These are phyloP conservation scores for Lippia alba DNA, from an alignment of 305 asterid species.

Conservation along the genomic window DNA sequence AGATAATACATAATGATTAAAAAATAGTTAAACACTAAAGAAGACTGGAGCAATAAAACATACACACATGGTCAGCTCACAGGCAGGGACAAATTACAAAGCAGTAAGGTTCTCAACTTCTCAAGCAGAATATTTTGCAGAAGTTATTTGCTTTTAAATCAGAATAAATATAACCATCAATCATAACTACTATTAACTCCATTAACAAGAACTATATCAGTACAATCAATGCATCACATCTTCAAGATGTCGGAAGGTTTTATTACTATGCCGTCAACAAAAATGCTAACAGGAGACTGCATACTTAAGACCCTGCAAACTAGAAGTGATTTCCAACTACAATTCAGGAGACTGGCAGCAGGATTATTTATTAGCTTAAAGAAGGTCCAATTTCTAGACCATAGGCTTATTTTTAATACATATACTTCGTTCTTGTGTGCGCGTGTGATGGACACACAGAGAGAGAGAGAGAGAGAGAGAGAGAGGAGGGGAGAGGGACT, in stretches of 20 bases:
- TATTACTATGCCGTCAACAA: neutral
- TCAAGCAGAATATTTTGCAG: slow-evolving; percentile 16
- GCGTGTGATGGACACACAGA: too few relatives aligned
- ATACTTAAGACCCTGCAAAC: too few relatives aligned
- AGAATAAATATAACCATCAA: slow-evolving; percentile 22
- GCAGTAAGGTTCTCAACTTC: neutral
- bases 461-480: neutral
- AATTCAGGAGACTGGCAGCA: too few relatives aligned
- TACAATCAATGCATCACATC: neutral
- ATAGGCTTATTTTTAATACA: neutral
- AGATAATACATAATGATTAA: slow-evolving; percentile 6
- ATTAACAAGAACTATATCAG: neutral
- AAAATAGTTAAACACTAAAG: slow-evolving; percentile 3
- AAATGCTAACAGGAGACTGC: too few relatives aligned
- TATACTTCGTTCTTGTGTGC: too few relatives aligned
- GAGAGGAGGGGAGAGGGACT: neutral
- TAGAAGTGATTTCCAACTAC: too few relatives aligned
- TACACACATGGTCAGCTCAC: slow-evolving; percentile 2
- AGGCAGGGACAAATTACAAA: slow-evolving; percentile 22
- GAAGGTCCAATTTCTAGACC: too few relatives aligned
- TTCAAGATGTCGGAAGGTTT: neutral
- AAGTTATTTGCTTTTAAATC: neutral
- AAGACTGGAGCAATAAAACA: neutral
- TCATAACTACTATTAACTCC: slow-evolving; percentile 11
- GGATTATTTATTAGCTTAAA: too few relatives aligned